Percentiles rank a stretch among this genome's conserved stretches.
phyloP scores from a whole-genome alignment of 371 early-diverging fungal species.

The Sporodiniella umbellata region DNA sequence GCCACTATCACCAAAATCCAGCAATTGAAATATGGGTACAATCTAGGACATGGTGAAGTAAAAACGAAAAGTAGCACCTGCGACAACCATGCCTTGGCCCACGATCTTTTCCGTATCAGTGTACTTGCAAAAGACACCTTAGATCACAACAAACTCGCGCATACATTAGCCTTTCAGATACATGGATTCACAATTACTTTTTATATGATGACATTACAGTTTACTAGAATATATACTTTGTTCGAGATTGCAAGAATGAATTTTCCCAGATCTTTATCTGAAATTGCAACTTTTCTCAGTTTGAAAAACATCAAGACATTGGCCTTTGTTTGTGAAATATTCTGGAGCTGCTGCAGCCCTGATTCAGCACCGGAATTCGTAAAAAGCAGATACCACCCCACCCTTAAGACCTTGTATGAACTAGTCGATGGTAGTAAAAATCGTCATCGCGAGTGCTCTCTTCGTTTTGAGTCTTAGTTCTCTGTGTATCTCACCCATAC shows the following conservation, averaged over 20 bases:
- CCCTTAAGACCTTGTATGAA: background rate
- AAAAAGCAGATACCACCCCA: conserved; percentile 2
- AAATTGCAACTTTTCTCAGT: conserved; percentile 11
- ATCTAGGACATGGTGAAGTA: conserved; percentile 9
- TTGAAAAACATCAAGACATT: conserved; percentile 11
- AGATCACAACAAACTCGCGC: conserved; percentile 23
- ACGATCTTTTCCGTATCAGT: conserved; percentile 21
- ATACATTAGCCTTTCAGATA: conserved; percentile 12
- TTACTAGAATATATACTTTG: conserved; percentile 16
- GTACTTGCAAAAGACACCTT: conserved; percentile 30
- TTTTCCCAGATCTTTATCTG: conserved; percentile 20
- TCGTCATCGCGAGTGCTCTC: conserved; percentile 4
- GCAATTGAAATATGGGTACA: conserved; percentile 3
- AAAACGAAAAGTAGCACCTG: conserved; percentile 5
- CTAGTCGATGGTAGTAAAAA: conserved; percentile 8
- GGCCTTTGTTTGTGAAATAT: conserved; percentile 1
- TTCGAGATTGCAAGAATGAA: conserved; percentile 8
- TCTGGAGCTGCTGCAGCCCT: conserved; percentile 6
- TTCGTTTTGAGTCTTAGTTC: conserved; percentile 5
- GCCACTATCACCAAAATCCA: conserved; percentile 12
- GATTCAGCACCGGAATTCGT: background rate
- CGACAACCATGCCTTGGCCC: conserved; percentile 7
- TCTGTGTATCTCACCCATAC: background rate
- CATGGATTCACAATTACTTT: conserved; percentile 15
- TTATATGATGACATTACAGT: conserved; percentile 2